Conservation (phyloP, 345 rosid genomes). For the Noccaea bulbosa region DNA sequence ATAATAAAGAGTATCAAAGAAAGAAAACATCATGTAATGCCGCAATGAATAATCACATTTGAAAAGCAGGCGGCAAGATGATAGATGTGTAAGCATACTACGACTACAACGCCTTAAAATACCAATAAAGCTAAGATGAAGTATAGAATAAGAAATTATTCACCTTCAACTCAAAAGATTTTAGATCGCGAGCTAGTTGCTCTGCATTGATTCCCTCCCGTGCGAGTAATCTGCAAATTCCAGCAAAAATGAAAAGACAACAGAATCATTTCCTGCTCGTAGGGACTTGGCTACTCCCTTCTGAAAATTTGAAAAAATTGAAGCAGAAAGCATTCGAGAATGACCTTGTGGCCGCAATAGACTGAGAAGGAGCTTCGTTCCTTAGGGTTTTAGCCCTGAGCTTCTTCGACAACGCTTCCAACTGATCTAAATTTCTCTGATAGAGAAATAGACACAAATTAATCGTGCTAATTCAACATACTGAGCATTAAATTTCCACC, state of each 20-base stretch:
- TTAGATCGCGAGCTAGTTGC: slow-evolving; percentile 94
- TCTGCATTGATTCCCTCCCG: slow-evolving; percentile 98
- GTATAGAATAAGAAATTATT: neutral
- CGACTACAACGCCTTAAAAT: neutral
- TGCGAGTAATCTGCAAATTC: slow-evolving; percentile 74
- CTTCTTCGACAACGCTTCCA: slow-evolving; percentile 94
- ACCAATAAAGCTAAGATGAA: slow-evolving; percentile 5
- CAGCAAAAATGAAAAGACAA: slow-evolving; percentile 21
- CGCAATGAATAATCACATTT: neutral
- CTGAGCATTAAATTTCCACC: neutral
- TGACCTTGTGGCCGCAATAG: slow-evolving; percentile 95
- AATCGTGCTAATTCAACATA: slow-evolving; percentile 3
- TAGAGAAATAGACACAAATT: slow-evolving; percentile 10
- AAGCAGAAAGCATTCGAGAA: neutral
- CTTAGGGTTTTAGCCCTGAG: slow-evolving; percentile 90
- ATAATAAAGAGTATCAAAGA: slow-evolving; percentile 20
- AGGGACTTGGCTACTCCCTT: slow-evolving; percentile 3
- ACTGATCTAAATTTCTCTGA: slow-evolving; percentile 94
- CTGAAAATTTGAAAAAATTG: neutral
- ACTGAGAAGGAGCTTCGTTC: slow-evolving; percentile 90
- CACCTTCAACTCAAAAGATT: slow-evolving; percentile 96
- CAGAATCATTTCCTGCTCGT: neutral
- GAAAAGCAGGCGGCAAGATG: slow-evolving; percentile 7
- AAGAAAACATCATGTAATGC: slow-evolving; percentile 22
- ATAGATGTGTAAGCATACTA: slow-evolving; percentile 9